Evolutionary conservation across 345 rosid genomes (phyloP), one percentile per base, ranked within the genome.

Genomic region (Eucalyptus tenuipes): DNA sequence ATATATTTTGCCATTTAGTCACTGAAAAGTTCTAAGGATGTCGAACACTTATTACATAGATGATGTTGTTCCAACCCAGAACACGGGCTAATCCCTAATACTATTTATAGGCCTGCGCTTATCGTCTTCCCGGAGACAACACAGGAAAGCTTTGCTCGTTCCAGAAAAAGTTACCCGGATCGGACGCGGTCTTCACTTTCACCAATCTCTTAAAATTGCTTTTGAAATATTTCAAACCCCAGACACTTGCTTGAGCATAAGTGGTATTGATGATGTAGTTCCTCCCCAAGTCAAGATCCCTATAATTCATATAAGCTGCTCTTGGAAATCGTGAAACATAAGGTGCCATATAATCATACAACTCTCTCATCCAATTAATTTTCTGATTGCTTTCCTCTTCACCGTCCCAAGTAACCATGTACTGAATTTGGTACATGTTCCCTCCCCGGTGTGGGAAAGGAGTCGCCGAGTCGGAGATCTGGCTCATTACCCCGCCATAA

Each of bases 401-500:
- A 20, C 84, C 10, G 9, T 75, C 84, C 84, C 84, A 75, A 3
- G 84, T 40, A 75, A 75, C 47, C 84, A 75, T 75, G 84, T 75
- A 75, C 47, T 75, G 84, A 75, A 75, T 90, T 20, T 75, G 13
- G 84, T 97, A 96, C 85, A 59, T 84, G 17, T 90, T 37, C 88
- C 91, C 93, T 14, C 86, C 85, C 86, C 95, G 90, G 88, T 93
- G 95, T 8, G 95, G 94, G 90, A 92, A 93, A 6, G 94, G 93
- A 82, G 50, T 81, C 79, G 89, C 88, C 15, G 90, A 91, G 33
- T 91, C 94, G 25, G 91, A 85, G 61, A 93, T 92, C 66, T 66
- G 89, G 47, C 91, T 87, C 92, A 89, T 90, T 55, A 89, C 92
- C 64, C 99, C 99, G 8, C 99, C 98, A 25, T 93, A 97, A 2